Evolutionary conservation across 1,139 yeast species (phyloP), one percentile per base, ranked within the genome.

Genomic region (Saccharomycopsis phalli): DNA sequence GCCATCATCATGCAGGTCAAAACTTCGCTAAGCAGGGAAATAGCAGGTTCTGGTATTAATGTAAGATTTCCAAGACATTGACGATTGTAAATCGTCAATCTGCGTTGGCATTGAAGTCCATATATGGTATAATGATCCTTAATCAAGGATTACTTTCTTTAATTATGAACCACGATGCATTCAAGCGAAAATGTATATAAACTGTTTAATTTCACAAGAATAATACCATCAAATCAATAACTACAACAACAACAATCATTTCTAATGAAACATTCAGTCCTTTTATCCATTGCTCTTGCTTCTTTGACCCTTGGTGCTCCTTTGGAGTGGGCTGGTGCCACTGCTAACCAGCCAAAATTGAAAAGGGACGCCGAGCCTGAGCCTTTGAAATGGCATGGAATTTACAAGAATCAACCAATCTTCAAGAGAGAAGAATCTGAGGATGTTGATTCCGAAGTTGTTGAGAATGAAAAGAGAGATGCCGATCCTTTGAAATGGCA

Each of bases 361-460:
- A 34, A 23, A 13, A 20, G 37, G 8, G 37, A 34, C 13, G 37
- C 37, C 16, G 37, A 22, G 7, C 34, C 38, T 5, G 38, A 26
- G 11, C 32, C 38, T 5, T 13, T 29, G 16, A 13, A 28, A 6
- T 36, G 32, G 38, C 8, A 4, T 27, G 7, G 16, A 11, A 3
- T 19, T 5, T 5, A n/a, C 13, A 7, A 18, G 17, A 16, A 18
- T 5, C 23, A 28, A 8, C 35, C 38, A 28, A 16, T 28, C 25
- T 18, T 19, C 16, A 36, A 27, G 17, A 25, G 31, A 17, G 37
- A 34, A 16, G 34, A 22, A 6, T 22, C 25, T 10, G 10, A 10
- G 6, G 25, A 22, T 6, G 25, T 7, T 6, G 6, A 7, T 10
- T 22, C 6, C 25, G 25, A 22, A 10, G 25, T 10, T 10, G 6